These are phyloP conservation scores for Monosporascus sp. DNA, from an alignment of 2,329 filamentous ascomycete genomes.

Conservation along the genomic window DNA sequence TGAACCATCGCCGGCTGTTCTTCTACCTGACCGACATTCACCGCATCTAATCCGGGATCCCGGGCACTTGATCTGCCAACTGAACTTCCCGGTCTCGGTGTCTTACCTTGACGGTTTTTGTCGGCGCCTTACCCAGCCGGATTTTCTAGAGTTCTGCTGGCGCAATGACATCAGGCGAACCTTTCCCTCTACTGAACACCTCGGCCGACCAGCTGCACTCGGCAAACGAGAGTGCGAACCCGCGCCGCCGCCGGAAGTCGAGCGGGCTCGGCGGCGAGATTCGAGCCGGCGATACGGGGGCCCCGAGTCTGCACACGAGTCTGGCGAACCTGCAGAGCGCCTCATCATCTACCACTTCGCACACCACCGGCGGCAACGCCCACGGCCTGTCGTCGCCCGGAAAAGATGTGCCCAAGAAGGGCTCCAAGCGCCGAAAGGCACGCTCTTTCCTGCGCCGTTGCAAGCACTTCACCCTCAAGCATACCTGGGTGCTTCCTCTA, in stretches of 20 bases:
- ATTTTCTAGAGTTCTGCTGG: background rate
- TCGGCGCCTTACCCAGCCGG: background rate
- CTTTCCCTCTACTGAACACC: conserved; percentile 50
- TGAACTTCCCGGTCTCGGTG: background rate
- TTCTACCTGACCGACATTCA: background rate
- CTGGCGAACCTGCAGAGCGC: conserved; percentile 37
- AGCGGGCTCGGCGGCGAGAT: conserved; percentile 50
- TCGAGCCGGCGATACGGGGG: conserved; percentile 50
- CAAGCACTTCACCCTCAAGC: conserved; percentile 47
- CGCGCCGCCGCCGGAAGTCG: conserved; percentile 50
- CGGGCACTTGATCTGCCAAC: background rate
- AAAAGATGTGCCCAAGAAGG: conserved; percentile 32
- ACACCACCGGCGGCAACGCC: conserved; percentile 13
- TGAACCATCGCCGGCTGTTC: too few relatives aligned
- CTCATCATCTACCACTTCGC: conserved; percentile 15
- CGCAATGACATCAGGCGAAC: conserved; percentile 43
- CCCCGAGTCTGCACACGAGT: conserved; percentile 49
- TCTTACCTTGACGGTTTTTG: background rate
- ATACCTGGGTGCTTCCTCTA: conserved; percentile 63
- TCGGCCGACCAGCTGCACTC: conserved; percentile 44
- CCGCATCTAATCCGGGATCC: background rate
- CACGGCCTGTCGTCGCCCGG: conserved; percentile 16
- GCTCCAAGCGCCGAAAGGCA: conserved; percentile 51
- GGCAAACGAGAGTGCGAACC: conserved; percentile 28
- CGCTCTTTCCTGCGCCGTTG: conserved; percentile 49